Evolutionary conservation across 768 basidiomycete genomes (phyloP).

Genomic region (Rhodotorula kratochvilovae): DNA sequence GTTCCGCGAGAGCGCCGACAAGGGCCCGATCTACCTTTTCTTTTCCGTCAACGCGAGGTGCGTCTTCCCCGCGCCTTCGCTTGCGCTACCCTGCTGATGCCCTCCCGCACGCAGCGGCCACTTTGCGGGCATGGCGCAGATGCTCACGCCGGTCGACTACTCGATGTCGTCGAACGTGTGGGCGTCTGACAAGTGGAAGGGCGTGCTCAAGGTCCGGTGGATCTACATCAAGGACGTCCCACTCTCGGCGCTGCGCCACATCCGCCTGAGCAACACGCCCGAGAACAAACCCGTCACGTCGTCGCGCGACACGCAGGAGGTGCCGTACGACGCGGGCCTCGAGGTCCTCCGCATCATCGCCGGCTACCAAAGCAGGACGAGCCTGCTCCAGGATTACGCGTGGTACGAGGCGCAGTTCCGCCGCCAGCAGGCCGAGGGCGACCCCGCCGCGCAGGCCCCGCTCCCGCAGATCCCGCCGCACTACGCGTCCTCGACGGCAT

Average conservation of each 20-base stretch:
- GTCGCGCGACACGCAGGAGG: slow-evolving; percentile 93
- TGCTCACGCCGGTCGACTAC: slow-evolving; percentile 94
- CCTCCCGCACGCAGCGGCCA: slow-evolving; percentile 61
- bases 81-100: background rate
- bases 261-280: slow-evolving; percentile 89
- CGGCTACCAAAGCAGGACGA: slow-evolving; percentile 81
- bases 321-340: slow-evolving; percentile 89
- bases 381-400: slow-evolving; percentile 32
- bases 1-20: slow-evolving; percentile 85
- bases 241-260: slow-evolving; percentile 69
- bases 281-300: slow-evolving; percentile 98
- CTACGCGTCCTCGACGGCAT: background rate
- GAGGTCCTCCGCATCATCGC: slow-evolving; percentile 96
- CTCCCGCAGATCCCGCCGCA: slow-evolving; percentile 11
- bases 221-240: slow-evolving; percentile 85
- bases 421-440: background rate
- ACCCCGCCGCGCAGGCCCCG: background rate
- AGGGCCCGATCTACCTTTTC: slow-evolving; percentile 94
- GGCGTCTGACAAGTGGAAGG: slow-evolving; percentile 99
- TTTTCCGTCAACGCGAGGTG: slow-evolving; percentile 93
- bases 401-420: slow-evolving; percentile 25
- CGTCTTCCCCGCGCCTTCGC: slow-evolving; percentile 1
- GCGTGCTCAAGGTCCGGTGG: slow-evolving; percentile 97
- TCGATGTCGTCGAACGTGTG: slow-evolving; percentile 91
- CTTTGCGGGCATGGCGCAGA: slow-evolving; percentile 98